Percentiles rank a stretch among this genome's conserved stretches.
Evolutionary conservation across 768 basidiomycete species (phyloP).

Genomic region (Tephrocybe sp.): DNA sequence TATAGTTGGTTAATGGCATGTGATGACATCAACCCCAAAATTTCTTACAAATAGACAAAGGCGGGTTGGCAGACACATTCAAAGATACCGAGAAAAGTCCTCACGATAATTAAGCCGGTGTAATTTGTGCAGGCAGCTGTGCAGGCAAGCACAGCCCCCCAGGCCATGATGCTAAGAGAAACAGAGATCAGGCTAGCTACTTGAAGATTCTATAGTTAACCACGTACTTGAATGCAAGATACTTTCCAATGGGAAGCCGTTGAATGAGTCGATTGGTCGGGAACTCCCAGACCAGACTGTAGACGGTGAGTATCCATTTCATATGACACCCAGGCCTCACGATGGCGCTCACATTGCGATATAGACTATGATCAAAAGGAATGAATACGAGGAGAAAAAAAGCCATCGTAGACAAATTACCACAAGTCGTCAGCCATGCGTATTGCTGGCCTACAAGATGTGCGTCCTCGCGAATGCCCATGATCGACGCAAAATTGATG

Average conservation of each 20-base stretch:
- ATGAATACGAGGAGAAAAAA: neutral
- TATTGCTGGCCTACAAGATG: constrained; percentile 50
- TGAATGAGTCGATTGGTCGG: constrained; percentile 50
- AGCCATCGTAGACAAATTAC: constrained; percentile 24
- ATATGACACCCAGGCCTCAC: too few relatives aligned
- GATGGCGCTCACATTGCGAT: constrained; percentile 34
- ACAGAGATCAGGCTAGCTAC: neutral
- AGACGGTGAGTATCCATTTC: too few relatives aligned
- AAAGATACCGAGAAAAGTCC: constrained; percentile 48
- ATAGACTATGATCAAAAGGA: constrained; percentile 30
- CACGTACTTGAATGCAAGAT: constrained; percentile 41
- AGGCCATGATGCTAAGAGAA: constrained; percentile 30
- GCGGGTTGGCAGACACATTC: constrained; percentile 50
- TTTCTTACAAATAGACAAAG: constrained; percentile 41
- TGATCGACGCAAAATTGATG: constrained; percentile 47
- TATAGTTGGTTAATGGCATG: neutral
- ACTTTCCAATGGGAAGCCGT: constrained; percentile 50
- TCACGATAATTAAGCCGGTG: constrained; percentile 41
- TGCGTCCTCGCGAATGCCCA: constrained; percentile 45
- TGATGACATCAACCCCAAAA: too few relatives aligned
- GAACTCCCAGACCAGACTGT: constrained; percentile 42
- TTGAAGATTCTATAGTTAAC: neutral
- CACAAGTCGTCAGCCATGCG: constrained; percentile 47
- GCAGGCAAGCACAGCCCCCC: constrained; percentile 49
- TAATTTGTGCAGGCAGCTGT: constrained; percentile 49